phyloP scores from a whole-genome alignment of 176 grass and related monocot species.

The Avena sativa region DNA sequence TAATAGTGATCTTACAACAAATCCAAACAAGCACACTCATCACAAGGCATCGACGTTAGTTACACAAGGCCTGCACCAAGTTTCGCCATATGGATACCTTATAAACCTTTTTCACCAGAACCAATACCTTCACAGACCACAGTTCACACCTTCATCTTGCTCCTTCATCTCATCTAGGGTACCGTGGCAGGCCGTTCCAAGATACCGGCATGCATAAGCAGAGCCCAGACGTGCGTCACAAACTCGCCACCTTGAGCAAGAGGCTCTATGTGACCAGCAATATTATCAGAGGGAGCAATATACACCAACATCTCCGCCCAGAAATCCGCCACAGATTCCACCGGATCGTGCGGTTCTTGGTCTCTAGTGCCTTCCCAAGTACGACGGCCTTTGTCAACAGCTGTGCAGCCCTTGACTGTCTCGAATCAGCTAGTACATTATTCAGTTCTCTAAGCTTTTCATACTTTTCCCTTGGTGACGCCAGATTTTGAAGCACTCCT shows the following conservation, averaged over 20 bases:
- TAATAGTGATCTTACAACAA: too few species aligned
- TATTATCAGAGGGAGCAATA: neutral
- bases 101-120: too few species aligned
- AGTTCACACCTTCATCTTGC: neutral
- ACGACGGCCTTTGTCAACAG: neutral
- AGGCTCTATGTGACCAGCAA: constrained; percentile 7
- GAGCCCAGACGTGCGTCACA: neutral
- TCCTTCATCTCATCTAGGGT: neutral
- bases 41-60: too few species aligned
- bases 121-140: too few species aligned
- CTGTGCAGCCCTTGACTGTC: neutral
- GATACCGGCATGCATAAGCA: constrained; percentile 3
- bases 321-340: neutral
- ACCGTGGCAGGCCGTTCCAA: neutral
- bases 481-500: neutral
- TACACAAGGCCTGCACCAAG: too few species aligned
- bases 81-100: too few species aligned
- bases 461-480: neutral
- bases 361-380: neutral
- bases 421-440: neutral
- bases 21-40: too few species aligned
- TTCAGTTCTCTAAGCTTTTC: neutral
- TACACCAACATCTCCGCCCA: constrained; percentile 8
- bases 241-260: neutral
- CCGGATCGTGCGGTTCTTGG: accelerated